Base-by-base conservation (phyloP, 176 grass and related monocot genomes). In the Oryza longistaminata region DNA sequence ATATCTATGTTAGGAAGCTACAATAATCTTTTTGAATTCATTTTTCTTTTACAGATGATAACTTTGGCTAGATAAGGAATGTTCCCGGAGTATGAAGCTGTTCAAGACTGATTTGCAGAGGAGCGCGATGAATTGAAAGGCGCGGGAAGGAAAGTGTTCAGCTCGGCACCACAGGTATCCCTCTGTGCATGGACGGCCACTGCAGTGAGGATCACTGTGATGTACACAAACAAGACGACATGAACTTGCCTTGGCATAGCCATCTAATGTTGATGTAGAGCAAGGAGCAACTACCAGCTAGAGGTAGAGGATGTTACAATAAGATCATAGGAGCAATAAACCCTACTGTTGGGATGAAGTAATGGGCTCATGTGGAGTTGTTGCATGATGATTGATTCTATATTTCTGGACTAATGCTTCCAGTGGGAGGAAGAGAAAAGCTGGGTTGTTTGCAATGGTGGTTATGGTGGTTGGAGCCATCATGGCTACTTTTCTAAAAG, bases 41-140 rank as follows among this genome's bases (percentile, higher is more conserved):
- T 61, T 21, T 8, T 26, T 73, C 22, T 73, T 73, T 73, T 48
- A n/a, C 43, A 29, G 44, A 74, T 75, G 4, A 21, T 21, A 21
- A 31, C 14, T 34, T 5, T 17, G 31, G 27, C 9, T 2, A 44
- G 35, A 60, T 43, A 43, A 78, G 34, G n/a, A 64, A 78, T 64
- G 34, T 7, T 78, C 75, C 58, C 75, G 25, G 75, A 78, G 75
- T 3, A 78, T 78, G 75, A 78, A 78, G 75, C 3, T 64, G 75
- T 64, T 64, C 75, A 58, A 78, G 55, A 78, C 75, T 8, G 75
- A 37, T 43, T 14, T 2, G 35, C 58, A 78, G 75, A 22, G 75
- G 35, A 78, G n/a, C n/a, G 11, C 15, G 35, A 9, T 25, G 75
- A 64, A 44, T 24, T 78, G 75, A 78, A 78, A 43, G 75, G 75